These are phyloP conservation scores for Collariella sp. DNA, from an alignment of 495 filamentous ascomycete genomes.

Conservation along the genomic window DNA sequence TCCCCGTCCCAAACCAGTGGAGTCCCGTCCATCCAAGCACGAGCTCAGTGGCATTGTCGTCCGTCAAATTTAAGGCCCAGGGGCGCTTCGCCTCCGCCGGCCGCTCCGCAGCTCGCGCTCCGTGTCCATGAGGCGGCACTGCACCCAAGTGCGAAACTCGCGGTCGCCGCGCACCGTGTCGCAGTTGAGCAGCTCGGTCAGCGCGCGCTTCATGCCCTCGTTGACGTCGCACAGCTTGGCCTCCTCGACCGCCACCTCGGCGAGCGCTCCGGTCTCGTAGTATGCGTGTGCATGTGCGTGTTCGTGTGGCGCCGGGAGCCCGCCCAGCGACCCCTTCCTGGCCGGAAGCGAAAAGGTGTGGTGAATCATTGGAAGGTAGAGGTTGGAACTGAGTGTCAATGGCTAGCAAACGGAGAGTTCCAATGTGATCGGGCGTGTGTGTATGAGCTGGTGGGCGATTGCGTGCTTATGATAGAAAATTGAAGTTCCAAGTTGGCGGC, in stretches of 20 bases:
- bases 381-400: too few species aligned
- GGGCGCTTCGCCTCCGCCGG: constrained; percentile 34
- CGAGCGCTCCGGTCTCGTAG: constrained; percentile 23
- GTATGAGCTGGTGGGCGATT: background rate
- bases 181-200: constrained; percentile 60
- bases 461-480: constrained; percentile 8
- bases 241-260: constrained; percentile 44
- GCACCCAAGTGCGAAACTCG: constrained; percentile 54
- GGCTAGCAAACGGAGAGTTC: background rate
- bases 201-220: constrained; percentile 53
- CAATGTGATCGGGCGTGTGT: background rate
- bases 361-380: constrained; percentile 14
- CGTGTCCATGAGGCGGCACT: constrained; percentile 54
- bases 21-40: too few species aligned
- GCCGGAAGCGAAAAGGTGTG: constrained; percentile 26
- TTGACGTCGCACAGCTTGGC: constrained; percentile 51
- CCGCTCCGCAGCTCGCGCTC: constrained; percentile 50
- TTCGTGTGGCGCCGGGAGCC: background rate
- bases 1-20: too few species aligned
- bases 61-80: constrained; percentile 12
- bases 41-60: background rate
- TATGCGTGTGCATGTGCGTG: too few species aligned
- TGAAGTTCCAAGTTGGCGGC: background rate
- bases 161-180: constrained; percentile 45
- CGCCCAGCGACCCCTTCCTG: background rate